A percentile compares a stretch with the other conserved stretches of the same genome.
phyloP scores from a whole-genome alignment of 2,329 filamentous ascomycete species.

The Pseudogymnoascus sp. region DNA sequence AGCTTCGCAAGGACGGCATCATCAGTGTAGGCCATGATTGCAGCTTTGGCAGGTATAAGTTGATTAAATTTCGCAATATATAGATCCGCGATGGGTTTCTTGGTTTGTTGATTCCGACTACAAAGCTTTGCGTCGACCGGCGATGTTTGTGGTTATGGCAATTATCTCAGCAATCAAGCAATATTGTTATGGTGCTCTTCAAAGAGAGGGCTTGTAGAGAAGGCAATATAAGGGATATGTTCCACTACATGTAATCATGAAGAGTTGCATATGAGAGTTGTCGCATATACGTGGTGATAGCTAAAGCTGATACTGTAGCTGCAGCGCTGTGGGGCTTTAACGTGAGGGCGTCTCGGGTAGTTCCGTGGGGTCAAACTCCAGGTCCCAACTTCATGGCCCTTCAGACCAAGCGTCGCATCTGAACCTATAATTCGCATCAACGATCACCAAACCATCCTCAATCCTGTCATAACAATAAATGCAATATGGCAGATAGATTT shows the following conservation, averaged over 20 bases:
- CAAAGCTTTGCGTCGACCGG: not conserved
- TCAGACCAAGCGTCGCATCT: conserved; percentile 1
- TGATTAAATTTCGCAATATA: conserved; percentile 2
- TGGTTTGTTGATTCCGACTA: conserved; percentile 3
- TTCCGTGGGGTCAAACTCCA: conserved; percentile 3
- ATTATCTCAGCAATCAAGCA: conserved; percentile 3
- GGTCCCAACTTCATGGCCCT: conserved; percentile 6
- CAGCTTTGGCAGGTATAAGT: not conserved
- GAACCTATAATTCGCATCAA: not conserved
- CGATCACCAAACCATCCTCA: conserved; percentile 6
- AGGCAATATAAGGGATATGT: not conserved
- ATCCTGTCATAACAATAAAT: conserved; percentile 7
- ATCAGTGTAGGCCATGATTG: conserved; percentile 83
- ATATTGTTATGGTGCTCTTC: not conserved
- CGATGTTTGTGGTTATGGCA: conserved; percentile 1
- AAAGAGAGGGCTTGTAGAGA: not conserved
- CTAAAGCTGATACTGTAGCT: conserved; percentile 6
- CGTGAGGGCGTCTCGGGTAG: conserved; percentile 4
- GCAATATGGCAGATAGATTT: conserved; percentile 50
- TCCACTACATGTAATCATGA: conserved; percentile 1
- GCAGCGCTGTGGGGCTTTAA: conserved; percentile 1
- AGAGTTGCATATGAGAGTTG: conserved; percentile 4
- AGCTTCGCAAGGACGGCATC: conserved; percentile 93
- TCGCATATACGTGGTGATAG: conserved; percentile 5
- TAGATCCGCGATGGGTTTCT: not conserved